These are phyloP conservation scores for Colletotrichum sp. DNA, from an alignment of 2,329 filamentous ascomycete genomes.

Conservation along the genomic window DNA sequence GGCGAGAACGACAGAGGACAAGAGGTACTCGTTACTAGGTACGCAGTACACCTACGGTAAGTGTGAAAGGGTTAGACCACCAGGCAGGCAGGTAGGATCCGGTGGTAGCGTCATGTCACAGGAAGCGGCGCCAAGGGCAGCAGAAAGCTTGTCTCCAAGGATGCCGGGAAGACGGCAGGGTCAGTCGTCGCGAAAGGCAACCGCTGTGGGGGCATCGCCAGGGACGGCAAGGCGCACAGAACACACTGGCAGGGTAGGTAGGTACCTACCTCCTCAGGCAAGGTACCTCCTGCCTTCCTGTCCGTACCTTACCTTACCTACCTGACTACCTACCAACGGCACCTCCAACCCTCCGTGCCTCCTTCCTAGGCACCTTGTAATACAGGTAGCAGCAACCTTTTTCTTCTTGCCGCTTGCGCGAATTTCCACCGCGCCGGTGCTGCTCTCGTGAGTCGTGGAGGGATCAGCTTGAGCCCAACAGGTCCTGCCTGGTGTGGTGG, in stretches of 20 bases:
- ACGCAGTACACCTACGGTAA: neutral
- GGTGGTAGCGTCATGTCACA: slow-evolving; percentile 12
- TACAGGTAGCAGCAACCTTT: neutral
- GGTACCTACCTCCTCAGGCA: neutral
- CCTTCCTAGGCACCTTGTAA: neutral
- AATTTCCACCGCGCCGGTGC: neutral
- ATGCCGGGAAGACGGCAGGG: slow-evolving; percentile 22
- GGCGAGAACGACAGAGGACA: neutral
- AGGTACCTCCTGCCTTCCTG: neutral
- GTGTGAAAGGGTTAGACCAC: neutral
- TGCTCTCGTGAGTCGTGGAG: neutral
- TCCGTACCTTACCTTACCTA: neutral
- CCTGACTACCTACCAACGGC: neutral
- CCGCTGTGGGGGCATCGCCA: neutral
- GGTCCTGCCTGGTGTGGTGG: neutral
- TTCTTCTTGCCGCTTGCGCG: neutral
- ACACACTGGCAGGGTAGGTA: neutral
- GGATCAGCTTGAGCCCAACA: neutral
- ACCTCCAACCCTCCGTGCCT: neutral
- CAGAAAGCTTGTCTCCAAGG: slow-evolving; percentile 22
- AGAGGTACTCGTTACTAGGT: neutral
- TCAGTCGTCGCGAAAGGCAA: neutral
- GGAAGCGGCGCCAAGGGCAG: slow-evolving; percentile 10
- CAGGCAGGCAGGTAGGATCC: neutral
- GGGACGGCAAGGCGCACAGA: neutral